A percentile compares a stretch with the other conserved stretches of the same genome.
phyloP scores from a whole-genome alignment of 2,329 filamentous ascomycete species.

The Fusarium sp. region DNA sequence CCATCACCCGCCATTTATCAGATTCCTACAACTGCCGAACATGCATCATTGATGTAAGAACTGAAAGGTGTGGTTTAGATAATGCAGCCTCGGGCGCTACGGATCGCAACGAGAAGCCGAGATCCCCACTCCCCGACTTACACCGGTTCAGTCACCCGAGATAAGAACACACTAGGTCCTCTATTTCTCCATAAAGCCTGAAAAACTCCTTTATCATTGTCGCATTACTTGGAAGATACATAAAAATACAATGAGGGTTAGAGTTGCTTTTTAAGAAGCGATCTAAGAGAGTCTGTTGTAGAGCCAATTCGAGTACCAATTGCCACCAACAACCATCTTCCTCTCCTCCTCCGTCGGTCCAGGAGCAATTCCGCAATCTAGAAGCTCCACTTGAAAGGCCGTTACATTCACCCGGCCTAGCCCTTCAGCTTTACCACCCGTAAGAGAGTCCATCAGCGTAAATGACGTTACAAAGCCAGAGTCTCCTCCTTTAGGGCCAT shows the following conservation, averaged over 20 bases:
- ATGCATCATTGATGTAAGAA: rapidly evolving
- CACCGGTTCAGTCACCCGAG: background rate
- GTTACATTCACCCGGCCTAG: background rate
- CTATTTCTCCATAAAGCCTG: too few relatives aligned
- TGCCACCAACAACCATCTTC: background rate
- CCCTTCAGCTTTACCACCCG: background rate
- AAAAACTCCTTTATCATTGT: too few relatives aligned
- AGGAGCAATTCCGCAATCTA: background rate
- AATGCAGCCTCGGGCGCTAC: background rate
- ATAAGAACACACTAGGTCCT: background rate
- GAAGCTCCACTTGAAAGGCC: background rate
- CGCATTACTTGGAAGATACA: too few relatives aligned
- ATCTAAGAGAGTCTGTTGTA: background rate
- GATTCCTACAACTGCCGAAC: background rate
- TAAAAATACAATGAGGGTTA: too few relatives aligned
- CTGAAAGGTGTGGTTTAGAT: background rate
- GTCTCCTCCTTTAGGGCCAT: background rate
- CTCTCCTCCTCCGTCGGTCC: background rate
- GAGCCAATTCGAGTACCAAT: slow-evolving; percentile 7
- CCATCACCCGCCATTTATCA: too few relatives aligned
- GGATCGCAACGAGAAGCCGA: background rate
- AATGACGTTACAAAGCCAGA: background rate
- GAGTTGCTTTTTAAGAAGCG: too few relatives aligned
- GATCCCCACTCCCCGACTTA: background rate
- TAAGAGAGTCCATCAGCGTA: background rate